Conservation (phyloP, 768 basidiomycete genomes). For the Lactarius vividus region DNA sequence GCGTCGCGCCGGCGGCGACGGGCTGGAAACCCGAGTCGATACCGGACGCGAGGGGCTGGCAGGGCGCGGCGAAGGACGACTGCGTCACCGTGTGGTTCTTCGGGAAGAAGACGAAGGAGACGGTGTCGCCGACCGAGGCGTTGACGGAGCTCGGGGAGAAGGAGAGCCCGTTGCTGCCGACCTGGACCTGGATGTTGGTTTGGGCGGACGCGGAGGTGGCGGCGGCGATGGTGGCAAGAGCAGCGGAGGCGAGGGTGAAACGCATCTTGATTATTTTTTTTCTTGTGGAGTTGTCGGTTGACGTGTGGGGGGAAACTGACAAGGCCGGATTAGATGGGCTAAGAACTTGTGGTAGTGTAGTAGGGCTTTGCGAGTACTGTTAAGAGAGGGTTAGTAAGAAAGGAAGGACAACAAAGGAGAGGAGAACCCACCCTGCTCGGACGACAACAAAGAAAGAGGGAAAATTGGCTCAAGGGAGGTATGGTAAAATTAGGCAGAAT, state of each 20-base stretch:
- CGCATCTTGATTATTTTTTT: conserved; percentile 14
- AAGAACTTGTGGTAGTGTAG: neutral
- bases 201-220: conserved; percentile 16
- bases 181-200: conserved; percentile 14
- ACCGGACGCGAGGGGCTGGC: conserved; percentile 29
- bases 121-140: conserved; percentile 30
- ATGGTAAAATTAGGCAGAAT: neutral
- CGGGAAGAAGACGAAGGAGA: conserved; percentile 24
- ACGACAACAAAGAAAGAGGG: conserved; percentile 36
- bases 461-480: conserved; percentile 33
- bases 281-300: conserved; percentile 17
- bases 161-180: conserved; percentile 18
- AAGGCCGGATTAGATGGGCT: conserved; percentile 11
- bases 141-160: conserved; percentile 23
- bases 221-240: conserved; percentile 20
- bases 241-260: conserved; percentile 21
- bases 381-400: neutral
- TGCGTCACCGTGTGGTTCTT: conserved; percentile 37
- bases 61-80: conserved; percentile 37
- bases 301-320: conserved; percentile 3
- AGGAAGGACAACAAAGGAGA: too few species aligned
- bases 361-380: conserved; percentile 27
- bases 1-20: conserved; percentile 20
- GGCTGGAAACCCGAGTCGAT: conserved; percentile 34
- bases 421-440: conserved; percentile 46